phyloP scores from a whole-genome alignment of 345 rosid species.

The Eucalyptus regnans region DNA sequence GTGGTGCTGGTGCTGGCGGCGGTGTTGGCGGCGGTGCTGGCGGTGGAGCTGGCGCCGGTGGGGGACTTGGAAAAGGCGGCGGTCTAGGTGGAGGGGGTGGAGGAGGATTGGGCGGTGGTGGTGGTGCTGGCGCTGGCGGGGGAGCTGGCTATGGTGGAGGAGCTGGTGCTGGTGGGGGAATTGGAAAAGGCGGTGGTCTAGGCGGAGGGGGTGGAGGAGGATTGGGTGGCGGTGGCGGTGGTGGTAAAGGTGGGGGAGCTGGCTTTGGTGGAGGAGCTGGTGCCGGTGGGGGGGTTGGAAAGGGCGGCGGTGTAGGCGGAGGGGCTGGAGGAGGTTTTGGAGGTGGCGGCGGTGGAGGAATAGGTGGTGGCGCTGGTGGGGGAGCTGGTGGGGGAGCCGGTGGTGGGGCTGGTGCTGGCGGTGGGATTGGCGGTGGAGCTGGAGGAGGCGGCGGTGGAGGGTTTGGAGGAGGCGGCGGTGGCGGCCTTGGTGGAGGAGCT shows the following conservation, averaged over 20 bases:
- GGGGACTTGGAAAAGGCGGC: background rate
- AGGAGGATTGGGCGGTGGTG: background rate
- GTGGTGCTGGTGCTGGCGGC: background rate
- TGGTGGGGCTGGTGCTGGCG: background rate
- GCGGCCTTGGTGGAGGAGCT: background rate
- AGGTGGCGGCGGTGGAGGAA: conserved; percentile 8
- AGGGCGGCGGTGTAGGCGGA: conserved; percentile 3
- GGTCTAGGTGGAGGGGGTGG: background rate
- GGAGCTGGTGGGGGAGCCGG: background rate
- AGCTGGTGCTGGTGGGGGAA: background rate
- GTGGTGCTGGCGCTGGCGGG: background rate
- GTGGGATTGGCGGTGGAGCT: background rate
- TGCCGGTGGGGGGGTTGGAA: conserved; percentile 12
- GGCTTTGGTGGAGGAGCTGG: conserved; percentile 7
- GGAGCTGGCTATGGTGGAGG: conserved; percentile 10
- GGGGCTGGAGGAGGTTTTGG: conserved; percentile 16
- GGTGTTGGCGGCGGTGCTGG: background rate
- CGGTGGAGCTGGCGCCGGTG: conserved; percentile 1
- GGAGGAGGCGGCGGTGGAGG: background rate
- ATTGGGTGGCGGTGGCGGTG: background rate
- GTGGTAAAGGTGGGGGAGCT: conserved; percentile 5
- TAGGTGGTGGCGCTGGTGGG: conserved; percentile 9
- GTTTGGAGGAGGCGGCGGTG: background rate
- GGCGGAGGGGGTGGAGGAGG: background rate
- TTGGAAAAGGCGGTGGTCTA: background rate